phyloP scores from a whole-genome alignment of 352 stramenopile genomes.

The Peronospora destructor region DNA sequence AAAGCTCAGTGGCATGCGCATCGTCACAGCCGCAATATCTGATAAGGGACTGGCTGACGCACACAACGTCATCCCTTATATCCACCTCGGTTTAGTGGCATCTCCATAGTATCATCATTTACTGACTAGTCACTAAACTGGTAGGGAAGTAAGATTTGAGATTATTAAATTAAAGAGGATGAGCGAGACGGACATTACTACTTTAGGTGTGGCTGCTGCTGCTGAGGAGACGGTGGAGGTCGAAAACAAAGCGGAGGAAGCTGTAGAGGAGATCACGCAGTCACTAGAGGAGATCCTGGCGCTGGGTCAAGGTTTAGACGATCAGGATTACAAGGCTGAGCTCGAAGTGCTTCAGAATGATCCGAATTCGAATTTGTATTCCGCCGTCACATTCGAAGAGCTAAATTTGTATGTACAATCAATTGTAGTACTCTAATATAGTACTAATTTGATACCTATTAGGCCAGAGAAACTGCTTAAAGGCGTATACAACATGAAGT shows the following conservation, averaged over 20 bases:
- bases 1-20: slow-evolving; percentile 21
- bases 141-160: slow-evolving; percentile 5
- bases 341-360: slow-evolving; percentile 81
- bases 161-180: slow-evolving; percentile 15
- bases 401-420: slow-evolving; percentile 44
- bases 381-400: slow-evolving; percentile 81
- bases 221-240: slow-evolving; percentile 4
- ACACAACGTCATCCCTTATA: neutral
- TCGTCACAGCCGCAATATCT: slow-evolving; percentile 5
- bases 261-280: slow-evolving; percentile 68
- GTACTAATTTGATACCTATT: neutral
- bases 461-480: slow-evolving; percentile 69
- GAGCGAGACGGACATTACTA: slow-evolving; percentile 24
- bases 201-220: slow-evolving; percentile 3
- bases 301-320: slow-evolving; percentile 76
- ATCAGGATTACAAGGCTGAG: slow-evolving; percentile 83
- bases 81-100: neutral
- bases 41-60: slow-evolving; percentile 4
- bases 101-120: neutral
- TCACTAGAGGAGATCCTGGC: slow-evolving; percentile 76
- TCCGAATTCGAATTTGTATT: slow-evolving; percentile 79
- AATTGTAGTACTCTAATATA: slow-evolving; percentile 1
- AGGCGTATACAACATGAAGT: slow-evolving; percentile 85
- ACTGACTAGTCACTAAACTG: slow-evolving; percentile 1
- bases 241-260: slow-evolving; percentile 13